Evolutionary conservation across 2,329 filamentous ascomycete genomes (phyloP).

Genomic region (Alternaria longipes): DNA sequence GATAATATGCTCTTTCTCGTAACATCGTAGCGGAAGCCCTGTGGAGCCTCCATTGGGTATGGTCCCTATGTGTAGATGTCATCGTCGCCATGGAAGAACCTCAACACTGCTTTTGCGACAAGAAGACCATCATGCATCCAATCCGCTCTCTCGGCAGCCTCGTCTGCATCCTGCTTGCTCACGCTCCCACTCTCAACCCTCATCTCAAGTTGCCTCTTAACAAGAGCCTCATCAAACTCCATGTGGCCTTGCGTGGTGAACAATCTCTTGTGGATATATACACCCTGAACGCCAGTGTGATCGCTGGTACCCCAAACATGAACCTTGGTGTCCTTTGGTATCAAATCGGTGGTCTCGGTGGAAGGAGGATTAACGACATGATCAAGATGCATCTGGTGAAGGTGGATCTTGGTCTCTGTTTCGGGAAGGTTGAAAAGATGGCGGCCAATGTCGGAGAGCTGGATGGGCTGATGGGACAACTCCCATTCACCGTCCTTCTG

Average conservation of each 20-base stretch:
- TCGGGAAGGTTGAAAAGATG: constrained; percentile 52
- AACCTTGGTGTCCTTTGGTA: constrained; percentile 53
- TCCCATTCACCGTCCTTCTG: constrained; percentile 57
- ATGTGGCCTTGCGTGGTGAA: constrained; percentile 60
- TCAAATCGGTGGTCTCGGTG: constrained; percentile 27
- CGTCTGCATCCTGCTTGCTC: constrained; percentile 47
- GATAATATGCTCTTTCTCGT: not conserved
- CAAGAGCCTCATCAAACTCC: constrained; percentile 59
- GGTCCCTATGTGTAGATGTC: constrained; percentile 26
- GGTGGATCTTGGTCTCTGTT: constrained; percentile 44
- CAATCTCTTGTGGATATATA: constrained; percentile 57
- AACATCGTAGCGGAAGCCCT: not conserved
- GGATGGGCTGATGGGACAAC: constrained; percentile 55
- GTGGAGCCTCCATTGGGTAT: not conserved
- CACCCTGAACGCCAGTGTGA: constrained; percentile 56
- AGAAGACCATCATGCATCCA: constrained; percentile 45
- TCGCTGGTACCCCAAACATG: constrained; percentile 60
- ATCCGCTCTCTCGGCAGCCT: constrained; percentile 44
- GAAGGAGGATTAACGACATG: constrained; percentile 52
- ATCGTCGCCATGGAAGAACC: constrained; percentile 48
- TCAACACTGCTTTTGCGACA: constrained; percentile 42
- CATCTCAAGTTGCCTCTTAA: constrained; percentile 56
- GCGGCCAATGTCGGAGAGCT: constrained; percentile 53
- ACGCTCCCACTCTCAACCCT: constrained; percentile 56
- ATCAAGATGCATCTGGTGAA: constrained; percentile 61